Evolutionary conservation across 352 stramenopile genomes (phyloP).

Genomic region (Globisporangium viniferum): DNA sequence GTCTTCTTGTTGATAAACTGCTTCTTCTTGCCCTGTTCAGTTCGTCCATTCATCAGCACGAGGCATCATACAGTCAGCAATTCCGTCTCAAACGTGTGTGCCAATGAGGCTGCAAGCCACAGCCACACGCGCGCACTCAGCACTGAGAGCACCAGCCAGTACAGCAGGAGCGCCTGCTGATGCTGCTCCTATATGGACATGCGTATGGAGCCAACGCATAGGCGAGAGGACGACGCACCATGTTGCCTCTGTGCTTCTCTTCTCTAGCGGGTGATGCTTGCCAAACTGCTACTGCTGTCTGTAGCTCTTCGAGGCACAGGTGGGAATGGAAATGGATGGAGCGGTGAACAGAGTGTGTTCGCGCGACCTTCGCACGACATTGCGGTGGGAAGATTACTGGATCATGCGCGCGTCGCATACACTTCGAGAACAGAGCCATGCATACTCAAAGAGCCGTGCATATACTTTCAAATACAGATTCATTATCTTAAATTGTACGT

Average conservation of each 20-base stretch:
- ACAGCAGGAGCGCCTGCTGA: background rate
- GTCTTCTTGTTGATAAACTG: conserved; percentile 87
- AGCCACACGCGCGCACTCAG: background rate
- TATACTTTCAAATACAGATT: background rate
- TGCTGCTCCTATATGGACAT: background rate
- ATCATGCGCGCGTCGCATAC: conserved; percentile 3
- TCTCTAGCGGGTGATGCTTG: background rate
- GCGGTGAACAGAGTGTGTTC: background rate
- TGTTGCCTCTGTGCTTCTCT: background rate
- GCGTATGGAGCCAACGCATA: too few relatives aligned
- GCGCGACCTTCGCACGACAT: conserved; percentile 5
- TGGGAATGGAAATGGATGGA: conserved; percentile 2
- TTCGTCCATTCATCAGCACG: background rate
- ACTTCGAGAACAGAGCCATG: background rate
- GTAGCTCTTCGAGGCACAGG: background rate
- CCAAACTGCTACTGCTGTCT: background rate
- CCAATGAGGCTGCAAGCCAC: background rate
- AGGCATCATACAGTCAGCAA: background rate
- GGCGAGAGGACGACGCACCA: background rate
- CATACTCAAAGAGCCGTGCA: background rate
- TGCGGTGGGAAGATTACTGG: background rate
- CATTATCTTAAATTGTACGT: too few relatives aligned
- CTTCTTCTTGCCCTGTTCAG: conserved; percentile 59
- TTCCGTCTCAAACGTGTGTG: background rate
- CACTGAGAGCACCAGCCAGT: background rate